Percentiles rank a stretch among this genome's conserved stretches.
Conservation (phyloP, 1,284 basidiomycete species). For the Sporisorium sorghi region DNA sequence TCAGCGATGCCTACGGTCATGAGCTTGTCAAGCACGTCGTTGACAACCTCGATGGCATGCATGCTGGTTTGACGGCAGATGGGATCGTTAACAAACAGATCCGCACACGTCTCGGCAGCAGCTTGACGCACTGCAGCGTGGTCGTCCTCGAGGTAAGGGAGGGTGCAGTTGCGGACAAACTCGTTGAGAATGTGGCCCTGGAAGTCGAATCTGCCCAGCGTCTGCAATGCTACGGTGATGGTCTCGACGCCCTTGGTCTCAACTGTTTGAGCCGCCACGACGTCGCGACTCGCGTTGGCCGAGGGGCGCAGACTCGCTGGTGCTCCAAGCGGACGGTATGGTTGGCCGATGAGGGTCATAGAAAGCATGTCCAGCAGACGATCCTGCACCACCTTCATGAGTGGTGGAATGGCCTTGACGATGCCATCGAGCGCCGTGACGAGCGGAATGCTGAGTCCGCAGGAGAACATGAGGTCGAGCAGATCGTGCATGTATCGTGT, state of each 20-base stretch:
- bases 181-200: slow-evolving; percentile 88
- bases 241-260: slow-evolving; percentile 75
- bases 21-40: slow-evolving; percentile 96
- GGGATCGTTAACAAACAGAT: slow-evolving; percentile 90
- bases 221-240: slow-evolving; percentile 85
- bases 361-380: slow-evolving; percentile 64
- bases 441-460: slow-evolving; percentile 89
- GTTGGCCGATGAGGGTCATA: slow-evolving; percentile 63
- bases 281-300: slow-evolving; percentile 44
- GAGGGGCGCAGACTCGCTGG: slow-evolving; percentile 37
- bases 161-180: slow-evolving; percentile 90
- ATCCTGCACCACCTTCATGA: slow-evolving; percentile 93
- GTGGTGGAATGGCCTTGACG: slow-evolving; percentile 86
- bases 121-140: slow-evolving; percentile 87
- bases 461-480: slow-evolving; percentile 95
- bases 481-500: slow-evolving; percentile 96
- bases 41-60: slow-evolving; percentile 96
- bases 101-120: slow-evolving; percentile 90
- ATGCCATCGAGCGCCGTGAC: slow-evolving; percentile 87
- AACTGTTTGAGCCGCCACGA: slow-evolving; percentile 70
- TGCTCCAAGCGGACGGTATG: slow-evolving; percentile 65
- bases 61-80: slow-evolving; percentile 96
- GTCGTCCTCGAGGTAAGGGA: slow-evolving; percentile 95
- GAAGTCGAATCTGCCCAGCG: slow-evolving; percentile 94
- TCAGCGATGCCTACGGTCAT: slow-evolving; percentile 97